Evolutionary conservation across 169 alveolate genomes (phyloP), one percentile per base, ranked within the genome.

Genomic region (Plasmodium knowlesi): DNA sequence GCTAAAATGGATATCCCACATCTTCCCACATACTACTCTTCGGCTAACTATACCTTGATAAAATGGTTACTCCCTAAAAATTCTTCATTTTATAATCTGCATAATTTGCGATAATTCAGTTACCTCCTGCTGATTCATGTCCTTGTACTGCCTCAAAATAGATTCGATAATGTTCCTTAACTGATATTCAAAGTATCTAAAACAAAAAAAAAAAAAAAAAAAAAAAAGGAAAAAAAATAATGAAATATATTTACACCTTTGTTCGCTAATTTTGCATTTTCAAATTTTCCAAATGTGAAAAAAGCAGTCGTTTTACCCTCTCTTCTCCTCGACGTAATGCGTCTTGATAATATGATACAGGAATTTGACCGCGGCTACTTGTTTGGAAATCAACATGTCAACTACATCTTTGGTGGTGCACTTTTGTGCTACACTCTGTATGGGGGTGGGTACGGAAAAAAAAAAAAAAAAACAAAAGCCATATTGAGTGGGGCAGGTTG

Each of bases 361-460:
- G 82, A 89, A 89, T 46, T 89, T 89, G 39, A 78, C 72, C 10
- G 94, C 94, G 82, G 8, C 37, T 22, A 78, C 71, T 78, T 79
- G 73, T 28, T 79, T 89, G 37, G 89, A 89, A 79, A 89, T 30
- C 32, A 89, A 19, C 39, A 8, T 82, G 16, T 73, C 85, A 10
- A 79, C 54, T 79, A 61, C n/a, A n/a, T 57, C 50, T 57, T 61
- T 80, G 54, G 10, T 46, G 46, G 53, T 89, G 73, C 94, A 89
- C 41, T 57, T 78, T 78, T 89, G 90, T 89, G 82, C 82, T 70
- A 89, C 67, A 89, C 89, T 89, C 94, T 89, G 57, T 16, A 89
- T 28, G 5, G 43, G 53, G 34, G 39, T 25, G 82, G 6, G 81
- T 41, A 10, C 5, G 32, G 22, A 82, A 22, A 30, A 50, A 83